Conservation (phyloP, 1,139 yeast genomes). For the Suhomyces chickasaworum region DNA sequence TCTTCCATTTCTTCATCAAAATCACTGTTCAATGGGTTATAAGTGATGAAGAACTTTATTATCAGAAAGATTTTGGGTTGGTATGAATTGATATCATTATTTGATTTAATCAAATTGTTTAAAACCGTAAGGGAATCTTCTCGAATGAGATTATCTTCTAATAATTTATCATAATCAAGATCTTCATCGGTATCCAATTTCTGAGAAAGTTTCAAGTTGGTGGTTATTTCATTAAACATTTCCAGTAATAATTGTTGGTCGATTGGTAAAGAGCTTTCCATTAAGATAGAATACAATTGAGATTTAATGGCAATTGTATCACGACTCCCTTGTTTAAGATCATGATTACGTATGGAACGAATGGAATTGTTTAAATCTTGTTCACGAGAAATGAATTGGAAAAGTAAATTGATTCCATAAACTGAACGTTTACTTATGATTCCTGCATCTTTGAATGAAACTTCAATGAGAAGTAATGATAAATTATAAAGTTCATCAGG, state of each 20-base stretch:
- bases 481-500: conserved; percentile 41
- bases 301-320: conserved; percentile 13
- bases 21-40: conserved; percentile 56
- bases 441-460: conserved; percentile 46
- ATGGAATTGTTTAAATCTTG: conserved; percentile 16
- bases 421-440: conserved; percentile 57
- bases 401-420: conserved; percentile 53
- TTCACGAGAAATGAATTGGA: conserved; percentile 30
- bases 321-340: conserved; percentile 7
- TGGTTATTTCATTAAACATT: conserved; percentile 13
- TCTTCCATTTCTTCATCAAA: conserved; percentile 32
- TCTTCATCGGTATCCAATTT: conserved; percentile 48
- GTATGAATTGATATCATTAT: conserved; percentile 9
- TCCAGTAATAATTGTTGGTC: conserved; percentile 12
- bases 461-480: conserved; percentile 38
- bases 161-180: conserved; percentile 41
- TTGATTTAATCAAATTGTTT: conserved; percentile 29
- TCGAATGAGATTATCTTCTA: conserved; percentile 42
- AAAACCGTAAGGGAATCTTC: conserved; percentile 50
- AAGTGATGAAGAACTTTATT: conserved; percentile 46
- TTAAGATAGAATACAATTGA: conserved; percentile 17
- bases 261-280: conserved; percentile 12
- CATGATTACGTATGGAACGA: conserved; percentile 11
- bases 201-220: conserved; percentile 30
- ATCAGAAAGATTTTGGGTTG: conserved; percentile 32